Base-by-base conservation (phyloP, 306 rosid genomes). In the Pyrus communis region DNA sequence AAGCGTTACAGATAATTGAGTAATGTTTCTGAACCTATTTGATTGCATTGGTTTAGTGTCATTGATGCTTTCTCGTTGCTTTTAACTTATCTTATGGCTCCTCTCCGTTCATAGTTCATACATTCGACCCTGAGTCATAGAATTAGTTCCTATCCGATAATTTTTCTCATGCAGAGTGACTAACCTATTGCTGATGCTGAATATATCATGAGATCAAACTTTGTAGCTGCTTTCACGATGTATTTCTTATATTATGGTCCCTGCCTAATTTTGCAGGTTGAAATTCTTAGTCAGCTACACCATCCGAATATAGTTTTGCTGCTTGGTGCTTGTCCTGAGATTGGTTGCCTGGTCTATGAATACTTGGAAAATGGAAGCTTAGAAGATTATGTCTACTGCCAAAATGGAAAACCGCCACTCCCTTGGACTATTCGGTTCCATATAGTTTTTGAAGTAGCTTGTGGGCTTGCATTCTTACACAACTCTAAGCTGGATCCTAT, bases 241-340 rank as follows among this genome's bases (percentile, higher is more conserved):
- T 42, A 52, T 17, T 52, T 19, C 18, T 14, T 52, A 19, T 52
- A 1, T 51, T 51, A 52, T 68, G 55, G 79, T 73, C 59, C 82
- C 77, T 76, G 55, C 61, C 59, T 14, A 64, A 75, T 80, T 80
- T 75, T 85, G 71, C 84, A 95, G 98, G 87, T 92, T 71, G 96
- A 95, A 93, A 78, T 95, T 87, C 96, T 95, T 61, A 90, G 97
- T 80, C 95, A 89, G 87, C 86, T 95, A 75, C 97, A 85, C 69
- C 98, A 95, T 87, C 98, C 97, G 17, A 81, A 92, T 71, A 77
- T 92, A 79, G 93, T 95, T 78, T 82, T 95, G 85, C 89, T 95
- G 73, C 92, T 95, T 33, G 98, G 98, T 83, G 98, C 97, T 46
- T 92, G 98, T 81, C 97, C 97, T 5, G 97, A 95, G 80, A 88